Evolutionary conservation across 1,139 yeast species (phyloP).

Genomic region (Hansenula lynferdii): DNA sequence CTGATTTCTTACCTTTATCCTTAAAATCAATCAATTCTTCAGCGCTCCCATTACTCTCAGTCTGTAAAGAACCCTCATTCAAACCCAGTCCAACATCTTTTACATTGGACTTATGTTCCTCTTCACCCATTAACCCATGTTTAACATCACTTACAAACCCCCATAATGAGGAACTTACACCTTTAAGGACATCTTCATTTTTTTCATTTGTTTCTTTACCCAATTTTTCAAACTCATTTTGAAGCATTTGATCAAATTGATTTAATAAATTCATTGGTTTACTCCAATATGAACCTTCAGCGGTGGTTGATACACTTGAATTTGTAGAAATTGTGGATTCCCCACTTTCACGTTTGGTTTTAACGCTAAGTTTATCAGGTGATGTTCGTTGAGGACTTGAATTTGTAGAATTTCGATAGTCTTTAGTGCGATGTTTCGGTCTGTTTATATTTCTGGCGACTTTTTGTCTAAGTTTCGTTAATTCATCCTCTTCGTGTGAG

Average conservation of each 20-base stretch:
- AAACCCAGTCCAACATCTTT: neutral
- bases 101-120: constrained; percentile 7
- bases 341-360: no score
- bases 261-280: constrained; percentile 62
- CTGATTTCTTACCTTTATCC: no score
- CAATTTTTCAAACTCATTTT: constrained; percentile 59
- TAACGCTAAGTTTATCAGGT: neutral
- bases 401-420: constrained; percentile 3
- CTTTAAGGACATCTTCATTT: constrained; percentile 16
- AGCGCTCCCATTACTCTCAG: neutral
- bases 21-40: constrained; percentile 3
- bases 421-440: constrained; percentile 3
- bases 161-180: constrained; percentile 31
- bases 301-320: no score
- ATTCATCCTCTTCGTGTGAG: constrained; percentile 30
- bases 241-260: constrained; percentile 64
- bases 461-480: constrained; percentile 37
- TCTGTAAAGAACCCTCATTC: constrained; percentile 1
- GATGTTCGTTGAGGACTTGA: neutral
- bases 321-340: no score
- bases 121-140: constrained; percentile 32
- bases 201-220: constrained; percentile 14
- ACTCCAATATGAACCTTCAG: constrained; percentile 35
- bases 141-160: constrained; percentile 33
- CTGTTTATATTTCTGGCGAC: constrained; percentile 38